Conservation (phyloP, 2,329 filamentous ascomycete genomes). For the Lizonia empirigonia region DNA sequence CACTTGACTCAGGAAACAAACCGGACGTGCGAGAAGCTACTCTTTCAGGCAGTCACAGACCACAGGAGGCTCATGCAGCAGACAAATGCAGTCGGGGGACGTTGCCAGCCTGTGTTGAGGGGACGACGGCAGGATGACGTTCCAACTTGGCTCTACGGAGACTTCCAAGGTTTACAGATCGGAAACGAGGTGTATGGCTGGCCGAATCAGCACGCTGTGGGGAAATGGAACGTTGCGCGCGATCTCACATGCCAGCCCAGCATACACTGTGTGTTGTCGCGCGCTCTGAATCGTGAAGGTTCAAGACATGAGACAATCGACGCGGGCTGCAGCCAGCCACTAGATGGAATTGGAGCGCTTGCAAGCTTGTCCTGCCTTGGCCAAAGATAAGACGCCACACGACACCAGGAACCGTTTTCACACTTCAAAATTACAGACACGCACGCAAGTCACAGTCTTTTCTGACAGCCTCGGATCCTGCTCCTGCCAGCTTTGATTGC, state of each 20-base stretch:
- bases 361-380: conserved; percentile 16
- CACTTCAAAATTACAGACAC: conserved; percentile 3
- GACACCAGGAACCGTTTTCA: background rate
- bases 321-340: conserved; percentile 14
- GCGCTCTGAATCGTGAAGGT: conserved; percentile 15
- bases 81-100: conserved; percentile 3
- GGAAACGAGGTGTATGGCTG: conserved; percentile 11
- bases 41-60: conserved; percentile 18
- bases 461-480: conserved; percentile 1
- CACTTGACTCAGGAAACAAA: background rate
- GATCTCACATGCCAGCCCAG: conserved; percentile 15
- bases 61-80: conserved; percentile 8
- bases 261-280: conserved; percentile 8
- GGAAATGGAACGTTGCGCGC: conserved; percentile 9
- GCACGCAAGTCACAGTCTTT: conserved; percentile 1
- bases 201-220: conserved; percentile 13
- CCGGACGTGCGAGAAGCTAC: conserved; percentile 15
- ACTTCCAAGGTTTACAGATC: conserved; percentile 16
- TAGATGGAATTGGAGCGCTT: conserved; percentile 10
- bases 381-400: conserved; percentile 17
- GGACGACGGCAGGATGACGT: conserved; percentile 18
- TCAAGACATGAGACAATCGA: conserved; percentile 15
- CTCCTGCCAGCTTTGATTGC: background rate
- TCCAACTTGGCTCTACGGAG: conserved; percentile 11
- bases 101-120: conserved; percentile 8